phyloP scores from a whole-genome alignment of 2,329 filamentous ascomycete genomes.

The Aspergillus terreus region DNA sequence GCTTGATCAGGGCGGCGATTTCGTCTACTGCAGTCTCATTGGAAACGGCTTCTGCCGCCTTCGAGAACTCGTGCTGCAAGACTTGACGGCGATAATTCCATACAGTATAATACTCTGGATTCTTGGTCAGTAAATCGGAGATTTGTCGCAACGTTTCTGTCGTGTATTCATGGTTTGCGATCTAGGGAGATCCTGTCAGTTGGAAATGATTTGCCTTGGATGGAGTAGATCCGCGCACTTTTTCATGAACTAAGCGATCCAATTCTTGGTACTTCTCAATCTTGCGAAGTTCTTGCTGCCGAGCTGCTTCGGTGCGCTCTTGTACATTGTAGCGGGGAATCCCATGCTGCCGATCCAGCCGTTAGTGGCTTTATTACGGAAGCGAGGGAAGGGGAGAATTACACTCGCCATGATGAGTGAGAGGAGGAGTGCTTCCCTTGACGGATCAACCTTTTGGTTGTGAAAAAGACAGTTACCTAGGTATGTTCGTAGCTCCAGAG shows the following conservation, averaged over 20 bases:
- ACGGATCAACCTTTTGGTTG: too few species aligned
- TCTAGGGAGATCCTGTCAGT: constrained; percentile 22
- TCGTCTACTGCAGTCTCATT: constrained; percentile 39
- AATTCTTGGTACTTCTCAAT: constrained; percentile 73
- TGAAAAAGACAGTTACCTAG: too few species aligned
- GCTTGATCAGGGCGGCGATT: constrained; percentile 56
- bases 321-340: constrained; percentile 65
- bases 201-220: not conserved
- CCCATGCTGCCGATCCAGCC: constrained; percentile 64
- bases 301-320: constrained; percentile 65
- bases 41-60: constrained; percentile 16
- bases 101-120: constrained; percentile 48
- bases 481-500: too few species aligned
- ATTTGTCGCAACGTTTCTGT: constrained; percentile 42
- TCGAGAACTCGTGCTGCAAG: constrained; percentile 58
- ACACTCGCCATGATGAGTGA: constrained; percentile 30
- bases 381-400: constrained; percentile 7
- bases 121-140: constrained; percentile 42
- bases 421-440: not conserved
- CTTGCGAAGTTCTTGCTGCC: constrained; percentile 67
- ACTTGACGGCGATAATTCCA: constrained; percentile 62
- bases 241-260: constrained; percentile 63
- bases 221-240: constrained; percentile 44
- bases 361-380: constrained; percentile 11
- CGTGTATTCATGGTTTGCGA: constrained; percentile 37